phyloP scores from a whole-genome alignment of 1,284 basidiomycete genomes.

The Ustanciosporium gigantosporum region DNA sequence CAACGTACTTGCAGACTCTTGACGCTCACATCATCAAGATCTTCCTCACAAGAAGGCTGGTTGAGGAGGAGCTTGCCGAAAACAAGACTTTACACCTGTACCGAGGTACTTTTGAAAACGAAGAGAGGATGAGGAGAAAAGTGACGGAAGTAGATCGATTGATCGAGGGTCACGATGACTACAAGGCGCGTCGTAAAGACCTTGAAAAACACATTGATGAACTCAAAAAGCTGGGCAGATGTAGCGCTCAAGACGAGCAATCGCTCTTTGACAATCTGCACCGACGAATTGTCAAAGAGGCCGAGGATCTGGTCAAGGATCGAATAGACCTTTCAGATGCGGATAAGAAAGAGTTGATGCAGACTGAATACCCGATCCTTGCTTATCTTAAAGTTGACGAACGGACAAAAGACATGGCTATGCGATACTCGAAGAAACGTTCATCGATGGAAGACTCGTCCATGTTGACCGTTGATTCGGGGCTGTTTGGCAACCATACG shows the following conservation, averaged over 20 bases:
- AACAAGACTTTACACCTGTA: slow-evolving; percentile 5
- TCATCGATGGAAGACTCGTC: slow-evolving; percentile 15
- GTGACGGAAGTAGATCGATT: slow-evolving; percentile 1
- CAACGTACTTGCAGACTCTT: slow-evolving; percentile 82
- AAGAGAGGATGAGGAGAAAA: slow-evolving; percentile 7
- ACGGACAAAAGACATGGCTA: slow-evolving; percentile 1
- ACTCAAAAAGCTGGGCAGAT: no score
- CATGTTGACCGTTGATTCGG: slow-evolving; percentile 37
- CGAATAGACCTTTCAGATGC: not conserved
- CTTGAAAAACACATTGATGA: no score
- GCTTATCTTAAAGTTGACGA: slow-evolving; percentile 3
- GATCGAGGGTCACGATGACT: slow-evolving; percentile 18
- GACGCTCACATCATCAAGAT: slow-evolving; percentile 73
- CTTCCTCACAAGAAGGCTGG: slow-evolving; percentile 47
- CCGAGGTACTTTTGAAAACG: slow-evolving; percentile 1
- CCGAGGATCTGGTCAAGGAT: no score
- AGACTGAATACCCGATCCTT: no score
- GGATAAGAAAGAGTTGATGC: not conserved
- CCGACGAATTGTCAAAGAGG: no score
- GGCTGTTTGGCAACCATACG: slow-evolving; percentile 45
- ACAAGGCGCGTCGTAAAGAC: slow-evolving; percentile 2
- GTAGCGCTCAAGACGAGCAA: no score
- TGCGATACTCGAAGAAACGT: not conserved
- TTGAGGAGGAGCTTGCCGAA: slow-evolving; percentile 15
- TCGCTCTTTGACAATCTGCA: not conserved